These are phyloP conservation scores for Steccherinum ochraceum DNA, from an alignment of 768 basidiomycete species.

Conservation along the genomic window DNA sequence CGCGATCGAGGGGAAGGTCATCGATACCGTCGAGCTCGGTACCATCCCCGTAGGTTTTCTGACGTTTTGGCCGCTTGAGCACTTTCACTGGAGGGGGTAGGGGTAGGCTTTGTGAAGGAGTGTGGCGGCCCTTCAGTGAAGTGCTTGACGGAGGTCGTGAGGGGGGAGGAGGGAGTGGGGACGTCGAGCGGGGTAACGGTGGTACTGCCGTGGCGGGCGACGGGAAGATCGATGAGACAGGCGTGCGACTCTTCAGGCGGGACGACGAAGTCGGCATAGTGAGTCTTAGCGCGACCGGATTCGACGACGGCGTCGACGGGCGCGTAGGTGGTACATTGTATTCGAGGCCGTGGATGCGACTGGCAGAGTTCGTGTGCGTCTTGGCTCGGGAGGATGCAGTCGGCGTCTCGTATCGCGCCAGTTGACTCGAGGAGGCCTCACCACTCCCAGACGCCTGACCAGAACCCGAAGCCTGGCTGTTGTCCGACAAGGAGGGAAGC, in stretches of 20 bases:
- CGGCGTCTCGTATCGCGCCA: conserved; percentile 63
- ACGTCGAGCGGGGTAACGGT: conserved; percentile 41
- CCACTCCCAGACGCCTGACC: conserved; percentile 26
- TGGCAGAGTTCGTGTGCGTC: conserved; percentile 57
- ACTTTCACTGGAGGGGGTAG: conserved; percentile 50
- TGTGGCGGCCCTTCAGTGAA: conserved; percentile 20
- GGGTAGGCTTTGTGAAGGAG: conserved; percentile 33
- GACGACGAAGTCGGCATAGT: conserved; percentile 81
- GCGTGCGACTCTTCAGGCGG: conserved; percentile 65
- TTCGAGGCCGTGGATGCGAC: conserved; percentile 52
- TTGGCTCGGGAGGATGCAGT: conserved; percentile 82
- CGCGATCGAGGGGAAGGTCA: conserved; percentile 80
- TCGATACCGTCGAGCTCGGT: conserved; percentile 87
- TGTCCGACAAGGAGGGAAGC: conserved; percentile 66
- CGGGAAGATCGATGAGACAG: conserved; percentile 73
- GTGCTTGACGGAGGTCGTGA: conserved; percentile 53
- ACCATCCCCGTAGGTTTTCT: conserved; percentile 75
- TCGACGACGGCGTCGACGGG: conserved; percentile 75
- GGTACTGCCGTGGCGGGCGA: conserved; percentile 28
- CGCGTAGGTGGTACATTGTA: conserved; percentile 70
- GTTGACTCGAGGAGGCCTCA: conserved; percentile 25
- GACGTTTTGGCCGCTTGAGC: conserved; percentile 71
- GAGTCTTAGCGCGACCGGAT: conserved; percentile 68
- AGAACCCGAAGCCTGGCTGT: conserved; percentile 50
- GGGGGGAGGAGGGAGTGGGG: conserved; percentile 46